A percentile compares a stretch with the other conserved stretches of the same genome.
These are phyloP conservation scores for Letharia lupina DNA, from an alignment of 495 filamentous ascomycete genomes.

Conservation along the genomic window DNA sequence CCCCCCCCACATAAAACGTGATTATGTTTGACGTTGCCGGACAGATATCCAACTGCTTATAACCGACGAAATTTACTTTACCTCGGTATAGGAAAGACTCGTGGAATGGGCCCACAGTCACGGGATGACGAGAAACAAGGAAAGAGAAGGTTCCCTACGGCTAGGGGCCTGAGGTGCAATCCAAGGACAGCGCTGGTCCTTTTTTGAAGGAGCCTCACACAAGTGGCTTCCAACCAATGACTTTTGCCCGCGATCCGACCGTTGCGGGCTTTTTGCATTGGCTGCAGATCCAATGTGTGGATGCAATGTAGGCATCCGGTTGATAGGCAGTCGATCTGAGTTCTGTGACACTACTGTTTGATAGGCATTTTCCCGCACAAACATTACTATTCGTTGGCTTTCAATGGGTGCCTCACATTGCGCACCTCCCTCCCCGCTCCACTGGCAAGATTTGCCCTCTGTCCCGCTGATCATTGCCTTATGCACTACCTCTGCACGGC, in stretches of 20 bases:
- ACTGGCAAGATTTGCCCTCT: slow-evolving; percentile 8
- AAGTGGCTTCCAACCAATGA: slow-evolving; percentile 9
- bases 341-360: slow-evolving; percentile 5
- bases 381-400: slow-evolving; percentile 4
- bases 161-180: background rate
- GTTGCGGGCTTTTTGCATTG: slow-evolving; percentile 15
- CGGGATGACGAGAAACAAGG: background rate
- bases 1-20: background rate
- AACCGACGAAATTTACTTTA: background rate
- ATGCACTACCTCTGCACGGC: slow-evolving; percentile 1
- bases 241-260: slow-evolving; percentile 8
- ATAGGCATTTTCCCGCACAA: slow-evolving; percentile 3
- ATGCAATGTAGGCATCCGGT: slow-evolving; percentile 10
- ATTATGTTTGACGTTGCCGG: background rate
- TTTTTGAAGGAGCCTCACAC: background rate
- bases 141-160: too few species aligned
- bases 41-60: background rate
- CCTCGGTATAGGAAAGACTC: background rate
- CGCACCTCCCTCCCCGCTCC: background rate
- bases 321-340: background rate
- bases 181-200: background rate
- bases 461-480: slow-evolving; percentile 15
- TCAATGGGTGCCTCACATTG: background rate
- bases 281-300: slow-evolving; percentile 4
- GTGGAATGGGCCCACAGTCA: background rate